phyloP scores from a whole-genome alignment of 2,329 filamentous ascomycete genomes.

The Stenocarpella maydis region DNA sequence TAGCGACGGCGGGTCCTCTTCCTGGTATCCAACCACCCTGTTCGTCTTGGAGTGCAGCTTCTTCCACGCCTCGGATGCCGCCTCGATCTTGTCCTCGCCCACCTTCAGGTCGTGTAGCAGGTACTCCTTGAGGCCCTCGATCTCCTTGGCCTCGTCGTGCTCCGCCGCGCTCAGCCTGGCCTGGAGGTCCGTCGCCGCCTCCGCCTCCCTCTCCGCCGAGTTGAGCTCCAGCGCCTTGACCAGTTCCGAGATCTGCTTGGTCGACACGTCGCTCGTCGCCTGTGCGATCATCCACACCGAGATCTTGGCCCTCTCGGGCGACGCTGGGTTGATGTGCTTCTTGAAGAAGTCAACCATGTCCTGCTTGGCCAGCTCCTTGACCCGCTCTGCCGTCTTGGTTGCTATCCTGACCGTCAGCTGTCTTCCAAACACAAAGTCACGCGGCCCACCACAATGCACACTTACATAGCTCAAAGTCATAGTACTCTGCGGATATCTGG shows the following conservation, averaged over 20 bases:
- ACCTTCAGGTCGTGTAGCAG: slow-evolving; percentile 57
- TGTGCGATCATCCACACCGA: slow-evolving; percentile 86
- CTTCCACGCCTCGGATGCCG: slow-evolving; percentile 48
- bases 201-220: slow-evolving; percentile 42
- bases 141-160: slow-evolving; percentile 57
- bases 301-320: slow-evolving; percentile 78
- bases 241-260: slow-evolving; percentile 52
- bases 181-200: slow-evolving; percentile 46
- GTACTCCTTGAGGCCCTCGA: slow-evolving; percentile 59
- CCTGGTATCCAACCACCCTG: slow-evolving; percentile 44
- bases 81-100: slow-evolving; percentile 57
- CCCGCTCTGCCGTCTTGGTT: slow-evolving; percentile 62
- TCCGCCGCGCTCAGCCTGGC: slow-evolving; percentile 46
- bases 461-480: slow-evolving; percentile 87
- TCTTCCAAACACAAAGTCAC: background rate
- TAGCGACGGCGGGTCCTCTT: slow-evolving; percentile 46
- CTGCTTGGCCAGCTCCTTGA: slow-evolving; percentile 78
- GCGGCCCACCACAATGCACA: slow-evolving; percentile 35
- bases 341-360: slow-evolving; percentile 84
- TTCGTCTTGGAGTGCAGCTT: slow-evolving; percentile 45
- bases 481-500: slow-evolving; percentile 85
- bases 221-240: slow-evolving; percentile 48
- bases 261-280: slow-evolving; percentile 56
- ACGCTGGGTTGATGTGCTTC: slow-evolving; percentile 77
- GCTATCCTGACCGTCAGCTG: slow-evolving; percentile 14